These are phyloP conservation scores for Hanseniaspora osmophila DNA, from an alignment of 805 yeast species.

Conservation along the genomic window DNA sequence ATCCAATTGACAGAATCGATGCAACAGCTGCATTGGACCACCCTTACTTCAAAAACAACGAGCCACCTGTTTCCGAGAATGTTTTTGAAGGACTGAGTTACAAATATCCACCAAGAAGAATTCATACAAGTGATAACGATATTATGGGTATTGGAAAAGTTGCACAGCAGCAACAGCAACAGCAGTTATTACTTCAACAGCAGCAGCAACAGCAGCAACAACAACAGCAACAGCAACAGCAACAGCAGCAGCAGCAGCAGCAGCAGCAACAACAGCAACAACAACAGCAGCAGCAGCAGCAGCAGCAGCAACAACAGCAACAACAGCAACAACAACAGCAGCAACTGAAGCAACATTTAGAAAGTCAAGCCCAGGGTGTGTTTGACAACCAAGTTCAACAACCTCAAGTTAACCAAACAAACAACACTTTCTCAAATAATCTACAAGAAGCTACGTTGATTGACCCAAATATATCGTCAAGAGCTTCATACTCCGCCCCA, in stretches of 20 bases:
- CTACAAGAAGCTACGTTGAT: too few relatives aligned
- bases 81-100: slow-evolving; percentile 66
- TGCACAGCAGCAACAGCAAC: slow-evolving; percentile 12
- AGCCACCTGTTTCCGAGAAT: slow-evolving; percentile 55
- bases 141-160: slow-evolving; percentile 28
- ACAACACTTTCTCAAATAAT: too few relatives aligned
- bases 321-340: not conserved
- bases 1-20: slow-evolving; percentile 66
- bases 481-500: too few relatives aligned
- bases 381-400: not conserved
- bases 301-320: not conserved
- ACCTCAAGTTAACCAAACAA: not conserved
- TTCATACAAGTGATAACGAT: slow-evolving; percentile 77
- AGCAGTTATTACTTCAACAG: slow-evolving; percentile 9
- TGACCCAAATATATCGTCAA: too few relatives aligned
- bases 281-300: not conserved
- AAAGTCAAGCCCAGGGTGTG: not conserved
- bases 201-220: slow-evolving; percentile 6
- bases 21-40: slow-evolving; percentile 68
- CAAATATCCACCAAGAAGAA: slow-evolving; percentile 75
- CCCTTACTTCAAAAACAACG: slow-evolving; percentile 51
- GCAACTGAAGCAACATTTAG: not conserved
- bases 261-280: not conserved
- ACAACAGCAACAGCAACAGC: not conserved
- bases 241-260: not conserved